Percentiles rank a stretch among this genome's conserved stretches.
These are phyloP conservation scores for Mucor irregularis DNA, from an alignment of 371 early-diverging fungal genomes.

Conservation along the genomic window DNA sequence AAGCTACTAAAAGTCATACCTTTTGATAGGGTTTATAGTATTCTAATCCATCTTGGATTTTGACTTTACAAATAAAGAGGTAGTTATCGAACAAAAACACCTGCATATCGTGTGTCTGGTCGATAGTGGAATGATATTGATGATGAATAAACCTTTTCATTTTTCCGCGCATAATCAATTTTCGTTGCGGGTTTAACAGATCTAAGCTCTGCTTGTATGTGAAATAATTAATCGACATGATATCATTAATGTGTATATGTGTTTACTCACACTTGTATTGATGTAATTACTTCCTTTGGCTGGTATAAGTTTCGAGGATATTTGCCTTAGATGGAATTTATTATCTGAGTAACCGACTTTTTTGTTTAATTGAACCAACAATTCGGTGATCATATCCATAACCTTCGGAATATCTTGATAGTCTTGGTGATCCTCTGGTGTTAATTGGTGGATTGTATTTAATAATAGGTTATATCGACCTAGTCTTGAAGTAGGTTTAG, in stretches of 20 bases:
- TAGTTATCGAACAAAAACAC: constrained; percentile 90
- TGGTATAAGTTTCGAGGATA: constrained; percentile 26
- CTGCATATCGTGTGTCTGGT: constrained; percentile 57
- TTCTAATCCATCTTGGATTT: constrained; percentile 35
- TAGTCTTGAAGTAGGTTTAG: constrained; percentile 82
- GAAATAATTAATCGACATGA: background rate
- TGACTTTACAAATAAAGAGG: constrained; percentile 77
- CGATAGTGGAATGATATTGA: background rate
- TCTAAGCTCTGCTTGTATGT: constrained; percentile 59
- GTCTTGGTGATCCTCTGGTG: constrained; percentile 81
- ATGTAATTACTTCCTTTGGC: constrained; percentile 12
- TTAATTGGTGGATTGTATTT: constrained; percentile 76
- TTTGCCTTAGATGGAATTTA: constrained; percentile 60
- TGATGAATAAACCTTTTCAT: constrained; percentile 62
- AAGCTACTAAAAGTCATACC: constrained; percentile 18
- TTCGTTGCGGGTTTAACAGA: constrained; percentile 71
- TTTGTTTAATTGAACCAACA: constrained; percentile 73
- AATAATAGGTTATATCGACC: constrained; percentile 88
- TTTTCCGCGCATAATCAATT: constrained; percentile 77
- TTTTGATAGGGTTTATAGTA: constrained; percentile 43
- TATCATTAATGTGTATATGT: background rate
- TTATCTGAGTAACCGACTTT: constrained; percentile 91
- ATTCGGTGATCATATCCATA: constrained; percentile 62
- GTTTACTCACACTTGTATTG: too few relatives aligned
- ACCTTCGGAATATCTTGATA: constrained; percentile 61